Percentiles rank a stretch among this genome's conserved stretches.
phyloP scores from a whole-genome alignment of 73 alveolate genomes.

The Paramecium primaurelia region DNA sequence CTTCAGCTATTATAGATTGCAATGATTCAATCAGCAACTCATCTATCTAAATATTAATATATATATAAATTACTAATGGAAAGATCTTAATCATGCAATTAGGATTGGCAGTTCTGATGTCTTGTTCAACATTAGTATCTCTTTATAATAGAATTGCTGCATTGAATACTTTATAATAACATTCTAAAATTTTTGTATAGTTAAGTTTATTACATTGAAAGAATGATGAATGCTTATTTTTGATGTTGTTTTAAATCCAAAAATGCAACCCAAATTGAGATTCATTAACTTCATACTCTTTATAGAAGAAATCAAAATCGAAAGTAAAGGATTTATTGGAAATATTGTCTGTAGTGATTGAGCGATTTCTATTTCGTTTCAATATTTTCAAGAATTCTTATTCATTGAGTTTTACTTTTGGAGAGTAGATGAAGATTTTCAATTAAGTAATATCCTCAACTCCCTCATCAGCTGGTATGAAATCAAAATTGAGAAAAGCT shows the following conservation, averaged over 20 bases:
- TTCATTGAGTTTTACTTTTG: slow-evolving; percentile 1
- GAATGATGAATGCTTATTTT: background rate
- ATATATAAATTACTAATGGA: background rate
- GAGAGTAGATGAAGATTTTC: background rate
- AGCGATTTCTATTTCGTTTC: background rate
- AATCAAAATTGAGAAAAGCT: slow-evolving; percentile 8
- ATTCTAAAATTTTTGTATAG: background rate
- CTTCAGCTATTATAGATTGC: background rate
- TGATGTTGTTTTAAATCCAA: slow-evolving; percentile 2
- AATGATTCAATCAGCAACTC: background rate
- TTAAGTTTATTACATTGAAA: background rate
- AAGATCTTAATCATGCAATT: background rate
- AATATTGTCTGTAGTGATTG: background rate
- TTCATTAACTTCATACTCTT: slow-evolving; percentile 13
- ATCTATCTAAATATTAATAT: background rate
- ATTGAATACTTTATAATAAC: background rate
- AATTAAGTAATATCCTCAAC: background rate
- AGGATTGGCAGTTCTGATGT: background rate
- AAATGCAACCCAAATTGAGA: background rate
- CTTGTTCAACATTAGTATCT: background rate
- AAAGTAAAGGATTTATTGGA: background rate
- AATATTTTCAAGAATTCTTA: background rate
- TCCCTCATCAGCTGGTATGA: slow-evolving; percentile 6
- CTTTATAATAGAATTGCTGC: slow-evolving; percentile 18
- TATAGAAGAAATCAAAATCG: slow-evolving; percentile 31